A percentile compares a stretch with the other conserved stretches of the same genome.
phyloP scores from a whole-genome alignment of 371 early-diverging fungal species.

The Phascolomyces articulosus region DNA sequence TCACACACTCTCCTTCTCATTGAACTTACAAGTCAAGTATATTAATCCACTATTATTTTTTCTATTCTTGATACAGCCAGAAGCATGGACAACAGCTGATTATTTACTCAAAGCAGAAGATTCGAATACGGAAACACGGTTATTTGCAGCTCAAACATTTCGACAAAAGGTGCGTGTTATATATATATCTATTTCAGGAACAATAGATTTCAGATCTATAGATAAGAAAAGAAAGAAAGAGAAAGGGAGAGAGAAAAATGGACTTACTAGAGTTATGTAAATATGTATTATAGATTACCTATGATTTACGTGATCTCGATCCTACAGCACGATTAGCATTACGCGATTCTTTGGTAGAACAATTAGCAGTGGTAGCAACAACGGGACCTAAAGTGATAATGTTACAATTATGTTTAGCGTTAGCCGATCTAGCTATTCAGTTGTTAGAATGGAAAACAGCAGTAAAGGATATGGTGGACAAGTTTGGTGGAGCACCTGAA shows the following conservation, averaged over 20 bases:
- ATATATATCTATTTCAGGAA: too few species aligned
- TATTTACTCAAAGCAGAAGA: constrained; percentile 64
- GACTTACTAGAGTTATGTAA: too few species aligned
- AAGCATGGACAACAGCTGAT: constrained; percentile 88
- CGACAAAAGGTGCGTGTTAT: constrained; percentile 74
- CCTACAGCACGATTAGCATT: constrained; percentile 62
- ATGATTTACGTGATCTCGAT: constrained; percentile 80
- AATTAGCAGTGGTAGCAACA: constrained; percentile 45
- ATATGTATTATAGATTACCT: constrained; percentile 69
- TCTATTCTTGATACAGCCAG: constrained; percentile 61
- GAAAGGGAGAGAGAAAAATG: too few species aligned
- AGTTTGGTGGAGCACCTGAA: constrained; percentile 62
- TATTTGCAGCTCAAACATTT: constrained; percentile 95
- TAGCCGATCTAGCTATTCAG: constrained; percentile 89
- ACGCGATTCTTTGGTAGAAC: constrained; percentile 79
- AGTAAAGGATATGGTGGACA: constrained; percentile 65
- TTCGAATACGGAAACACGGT: constrained; percentile 62
- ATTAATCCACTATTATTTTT: background rate
- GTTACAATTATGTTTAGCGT: constrained; percentile 82
- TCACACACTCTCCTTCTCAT: background rate
- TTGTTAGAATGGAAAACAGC: constrained; percentile 83
- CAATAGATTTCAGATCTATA: too few species aligned
- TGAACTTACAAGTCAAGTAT: background rate
- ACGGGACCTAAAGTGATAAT: constrained; percentile 66
- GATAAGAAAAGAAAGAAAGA: too few species aligned